Base-by-base conservation (phyloP, 768 basidiomycete genomes). In the Leccinum subgranulosum region DNA sequence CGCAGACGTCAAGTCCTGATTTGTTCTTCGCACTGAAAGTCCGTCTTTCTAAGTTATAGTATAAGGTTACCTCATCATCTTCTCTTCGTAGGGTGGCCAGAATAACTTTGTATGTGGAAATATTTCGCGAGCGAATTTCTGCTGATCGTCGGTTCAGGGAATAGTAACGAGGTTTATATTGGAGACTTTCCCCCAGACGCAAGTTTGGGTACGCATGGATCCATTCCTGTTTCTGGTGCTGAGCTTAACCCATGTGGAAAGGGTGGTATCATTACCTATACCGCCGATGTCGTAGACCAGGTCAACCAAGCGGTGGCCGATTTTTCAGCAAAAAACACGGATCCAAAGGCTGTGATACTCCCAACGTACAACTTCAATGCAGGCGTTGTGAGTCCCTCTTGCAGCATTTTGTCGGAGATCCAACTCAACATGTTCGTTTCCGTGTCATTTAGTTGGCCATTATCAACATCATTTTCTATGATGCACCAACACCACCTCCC, bases 181-280 rank as follows among this genome's bases (percentile, higher is more conserved):
- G 47, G n/a, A 27, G 15, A 28, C 47, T 4, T 48, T 48, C 4
- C 47, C 47, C 2, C 47, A 48, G 25, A n/a, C 47, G 8, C 47
- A 48, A 48, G 21, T 48, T 25, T 48, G 47, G 47, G 47, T 48
- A 9, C 4, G 47, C 10, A n/a, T 33, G 29, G 31, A 11, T 11
- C 6, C n/a, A 39, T 36, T 45, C 15, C 21, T 9, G 29, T 27
- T 14, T 45, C 31, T 36, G 12, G 11, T 51, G 15, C 9, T 2
- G 23, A 36, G 12, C 1, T 52, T 51, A 41, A 4, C 45, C 23
- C n/a, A 6, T 5, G 17, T 34, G 33, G 3, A 19, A 50, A 84
- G 83, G 82, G 81, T 12, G 84, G 84, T 5, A 29, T 75, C 1
- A 75, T 84, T 31, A 65, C 62, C 2, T 72, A 69, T 51, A 51